Evolutionary conservation across 768 basidiomycete genomes (phyloP).

Genomic region (Tylopilus rubrobrunneus): DNA sequence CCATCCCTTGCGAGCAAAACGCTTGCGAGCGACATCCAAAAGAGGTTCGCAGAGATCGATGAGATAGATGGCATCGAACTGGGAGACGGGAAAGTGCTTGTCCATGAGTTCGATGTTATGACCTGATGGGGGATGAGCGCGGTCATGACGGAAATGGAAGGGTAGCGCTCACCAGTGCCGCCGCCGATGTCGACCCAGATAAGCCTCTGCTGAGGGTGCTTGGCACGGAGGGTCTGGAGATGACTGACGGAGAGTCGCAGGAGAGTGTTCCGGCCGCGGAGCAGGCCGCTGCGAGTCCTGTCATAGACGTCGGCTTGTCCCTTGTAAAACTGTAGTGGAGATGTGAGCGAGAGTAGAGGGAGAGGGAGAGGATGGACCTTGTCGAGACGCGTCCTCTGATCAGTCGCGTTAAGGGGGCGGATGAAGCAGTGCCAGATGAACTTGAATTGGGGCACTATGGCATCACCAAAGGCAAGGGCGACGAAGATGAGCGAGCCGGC

Average conservation of each 20-base stretch:
- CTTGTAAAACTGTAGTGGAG: slow-evolving; percentile 47
- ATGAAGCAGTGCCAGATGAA: slow-evolving; percentile 52
- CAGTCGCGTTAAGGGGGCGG: slow-evolving; percentile 36
- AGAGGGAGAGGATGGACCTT: slow-evolving; percentile 28
- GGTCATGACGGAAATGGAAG: neutral
- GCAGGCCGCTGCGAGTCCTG: slow-evolving; percentile 53
- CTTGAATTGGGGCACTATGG: slow-evolving; percentile 39
- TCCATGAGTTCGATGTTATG: slow-evolving; percentile 76
- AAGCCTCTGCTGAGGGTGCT: slow-evolving; percentile 42
- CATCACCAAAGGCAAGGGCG: slow-evolving; percentile 17
- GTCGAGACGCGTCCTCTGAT: slow-evolving; percentile 44
- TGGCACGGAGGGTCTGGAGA: slow-evolving; percentile 43
- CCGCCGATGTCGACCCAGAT: slow-evolving; percentile 81
- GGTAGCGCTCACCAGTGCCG: slow-evolving; percentile 48
- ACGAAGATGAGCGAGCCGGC: slow-evolving; percentile 21
- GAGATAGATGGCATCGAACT: slow-evolving; percentile 67
- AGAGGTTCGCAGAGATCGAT: slow-evolving; percentile 72
- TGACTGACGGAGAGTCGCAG: slow-evolving; percentile 63
- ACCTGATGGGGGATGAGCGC: slow-evolving; percentile 1
- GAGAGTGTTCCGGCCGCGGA: slow-evolving; percentile 73
- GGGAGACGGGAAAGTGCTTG: slow-evolving; percentile 49
- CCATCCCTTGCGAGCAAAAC: slow-evolving; percentile 67
- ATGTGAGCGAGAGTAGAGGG: neutral
- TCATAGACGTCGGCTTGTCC: slow-evolving; percentile 75
- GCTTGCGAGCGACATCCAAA: slow-evolving; percentile 63